Base-by-base conservation (phyloP, 2,329 filamentous ascomycete genomes). In the Penicillium hordei region DNA sequence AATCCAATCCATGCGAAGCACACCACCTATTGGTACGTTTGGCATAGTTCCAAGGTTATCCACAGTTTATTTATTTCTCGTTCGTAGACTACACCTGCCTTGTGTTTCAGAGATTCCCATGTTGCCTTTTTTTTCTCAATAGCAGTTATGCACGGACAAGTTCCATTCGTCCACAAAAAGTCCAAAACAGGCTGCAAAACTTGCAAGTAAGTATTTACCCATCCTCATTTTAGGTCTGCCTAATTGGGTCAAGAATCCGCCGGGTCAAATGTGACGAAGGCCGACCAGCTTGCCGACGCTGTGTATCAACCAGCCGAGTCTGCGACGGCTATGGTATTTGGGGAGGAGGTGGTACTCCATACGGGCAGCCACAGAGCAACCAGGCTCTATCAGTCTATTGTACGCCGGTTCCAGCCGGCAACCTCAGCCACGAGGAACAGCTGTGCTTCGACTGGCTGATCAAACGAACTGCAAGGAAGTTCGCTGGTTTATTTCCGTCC, bases 251-350 rank as follows among this genome's bases (percentile, higher is more conserved):
- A 55, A 72, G 67, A 36, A 55, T 62, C 13, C 68, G 71, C 17
- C 66, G 67, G 15, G 65, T 73, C 21, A 74, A 74, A 59, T 75
- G 72, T 45, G 77, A 79, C 48, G 75, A 79, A 60, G 61, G 60
- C 5, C 67, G 68, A 25, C 75, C 76, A 12, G 70, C 68, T 21
- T 78, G 76, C 55, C 61, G 62, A 31, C 68, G 70, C 17, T 78
- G 76, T 56, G 53, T 66, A 10, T 72, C 67, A 13, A 73, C 73
- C 2, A 71, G 73, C 6, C 71, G 74, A 7, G 60, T 65, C 4
- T 78, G 75, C 52, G 65, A 79, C 50, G 77, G 78, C 15, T 79
- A 79, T 59, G 78, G 76, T 0, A 68, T 79, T 40, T 75, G 74
- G 74, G 74, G 75, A 25, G 72, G 75, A 4, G 72, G 70, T 10